Evolutionary conservation across 1,139 yeast species (phyloP), one percentile per base, ranked within the genome.

Genomic region (Diutina rugosa): DNA sequence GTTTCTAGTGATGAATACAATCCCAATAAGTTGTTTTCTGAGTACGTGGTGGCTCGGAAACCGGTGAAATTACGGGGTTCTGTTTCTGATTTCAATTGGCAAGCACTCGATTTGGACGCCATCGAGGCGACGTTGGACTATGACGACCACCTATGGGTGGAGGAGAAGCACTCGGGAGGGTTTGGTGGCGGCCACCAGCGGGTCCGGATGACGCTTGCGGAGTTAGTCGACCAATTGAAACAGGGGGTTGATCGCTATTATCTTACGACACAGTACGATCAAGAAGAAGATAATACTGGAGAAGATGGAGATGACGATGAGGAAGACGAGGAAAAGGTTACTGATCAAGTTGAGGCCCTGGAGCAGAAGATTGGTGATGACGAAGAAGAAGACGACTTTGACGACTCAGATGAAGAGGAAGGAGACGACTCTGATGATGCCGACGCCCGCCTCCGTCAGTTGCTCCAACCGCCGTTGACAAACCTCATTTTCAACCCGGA

Each of bases 221-320:
- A 81, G 26, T 73, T 85, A 58, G 63, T 84, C 57, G 64, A 67
- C 0, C 69, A 69, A 58, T 63, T 83, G 35, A 57, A 62, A 12
- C 57, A 61, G 3, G 82, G 80, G 0, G 76, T 75, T 10, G 74
- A 70, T 30, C 70, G 70, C 1, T 74, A 77, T 59, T 85, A 85
- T 61, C 71, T 85, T 63, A 85, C 90, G 0, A 85, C 91, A 0
- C 91, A 85, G 61, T 85, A 85, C 64, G 74, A 67, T n/a, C 74
- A 70, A 56, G 71, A 18, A 18, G 18, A 18, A 18, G 18, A 18
- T 18, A 18, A 18, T 18, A 18, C 18, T 18, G 18, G 18, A 18
- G 18, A 18, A 18, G 18, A 47, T 9, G 51, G n/a, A 10, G 44
- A 68, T 69, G 56, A 54, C 4, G 62, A 56, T 10, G 58, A 55